Base-by-base conservation (phyloP, 2,329 filamentous ascomycete species). In the Aspergillus sp. region DNA sequence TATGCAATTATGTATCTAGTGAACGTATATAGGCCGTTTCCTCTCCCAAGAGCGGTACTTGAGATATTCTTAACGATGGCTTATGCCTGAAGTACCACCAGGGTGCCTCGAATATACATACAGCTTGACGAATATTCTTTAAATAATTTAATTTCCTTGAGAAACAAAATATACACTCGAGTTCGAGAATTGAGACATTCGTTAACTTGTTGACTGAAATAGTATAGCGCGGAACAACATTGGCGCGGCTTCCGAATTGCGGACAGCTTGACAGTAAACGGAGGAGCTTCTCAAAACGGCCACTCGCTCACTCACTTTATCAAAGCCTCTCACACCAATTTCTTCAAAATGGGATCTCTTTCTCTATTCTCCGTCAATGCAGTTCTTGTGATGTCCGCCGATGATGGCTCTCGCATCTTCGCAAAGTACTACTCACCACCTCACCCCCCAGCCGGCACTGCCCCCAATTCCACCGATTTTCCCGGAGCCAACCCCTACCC, bases 321-420 rank as follows among this genome's bases (percentile, higher is more conserved):
- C 50, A 50, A n/a, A 43, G 40, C 50, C 3, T 35, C 15, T 33
- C 3, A 15, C 7, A 57, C 44, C 48, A 57, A 56, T 59, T 31
- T 55, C 59, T 61, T 65, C 73, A 79, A 59, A 62, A 91, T 92
- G 89, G 87, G 88, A 63, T 85, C 86, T 78, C 86, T 91, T 79
- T 89, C 88, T 62, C 84, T 92, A 45, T 89, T 89, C 80, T 86
- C 87, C 69, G 83, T 92, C 71, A 89, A 90, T 75, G 90, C 90
- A 71, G 83, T 93, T 74, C 82, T 91, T 66, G 86, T 93, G 68
- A 87, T 93, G 73, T 86, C 89, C 70, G 88, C 88, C 61, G 91
- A 96, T 78, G 93, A 98, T 76, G 90, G 90, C 72, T 90, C 90
- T 60, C 87, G 93, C 75, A 90, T 98, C 79, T 91, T 96, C 75